phyloP scores from a whole-genome alignment of 2,329 filamentous ascomycete species.

The Nemania bipapillata region DNA sequence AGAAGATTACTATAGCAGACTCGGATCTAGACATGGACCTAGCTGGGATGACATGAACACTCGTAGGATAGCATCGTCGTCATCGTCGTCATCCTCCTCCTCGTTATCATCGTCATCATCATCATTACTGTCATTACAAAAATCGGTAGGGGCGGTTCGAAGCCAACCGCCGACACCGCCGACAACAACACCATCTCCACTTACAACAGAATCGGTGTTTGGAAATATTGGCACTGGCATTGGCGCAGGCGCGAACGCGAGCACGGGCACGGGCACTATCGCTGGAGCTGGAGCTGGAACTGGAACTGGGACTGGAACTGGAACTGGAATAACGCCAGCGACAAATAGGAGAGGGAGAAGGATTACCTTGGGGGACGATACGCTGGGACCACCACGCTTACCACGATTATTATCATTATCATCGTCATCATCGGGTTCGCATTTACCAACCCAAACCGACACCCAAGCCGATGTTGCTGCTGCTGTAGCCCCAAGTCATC shows the following conservation, averaged over 20 bases:
- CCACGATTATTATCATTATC: neutral
- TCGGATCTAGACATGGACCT: neutral
- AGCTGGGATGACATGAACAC: conserved; percentile 18
- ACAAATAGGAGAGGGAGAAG: conserved; percentile 30
- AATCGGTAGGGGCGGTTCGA: conserved; percentile 21
- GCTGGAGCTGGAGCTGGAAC: conserved; percentile 6
- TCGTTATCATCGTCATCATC: neutral
- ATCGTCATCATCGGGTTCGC: conserved; percentile 27
- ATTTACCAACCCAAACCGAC: neutral
- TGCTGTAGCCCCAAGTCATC: conserved; percentile 11
- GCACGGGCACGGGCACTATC: too few species aligned
- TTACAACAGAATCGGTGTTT: conserved; percentile 16
- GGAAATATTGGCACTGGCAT: neutral
- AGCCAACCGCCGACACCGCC: conserved; percentile 21
- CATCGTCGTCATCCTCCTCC: neutral
- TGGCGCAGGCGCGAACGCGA: conserved; percentile 2
- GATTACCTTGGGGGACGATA: conserved; percentile 39
- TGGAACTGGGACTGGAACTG: conserved; percentile 1
- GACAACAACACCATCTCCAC: conserved; percentile 26
- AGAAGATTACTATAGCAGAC: conserved; percentile 19
- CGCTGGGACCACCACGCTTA: conserved; percentile 46
- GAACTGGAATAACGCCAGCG: conserved; percentile 9
- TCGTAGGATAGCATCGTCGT: conserved; percentile 8
- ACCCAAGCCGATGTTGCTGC: neutral
- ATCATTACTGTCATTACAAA: neutral